Evolutionary conservation across 441 rosid genomes (phyloP), one percentile per base, ranked within the genome.

Genomic region (Omphalea diandra): DNA sequence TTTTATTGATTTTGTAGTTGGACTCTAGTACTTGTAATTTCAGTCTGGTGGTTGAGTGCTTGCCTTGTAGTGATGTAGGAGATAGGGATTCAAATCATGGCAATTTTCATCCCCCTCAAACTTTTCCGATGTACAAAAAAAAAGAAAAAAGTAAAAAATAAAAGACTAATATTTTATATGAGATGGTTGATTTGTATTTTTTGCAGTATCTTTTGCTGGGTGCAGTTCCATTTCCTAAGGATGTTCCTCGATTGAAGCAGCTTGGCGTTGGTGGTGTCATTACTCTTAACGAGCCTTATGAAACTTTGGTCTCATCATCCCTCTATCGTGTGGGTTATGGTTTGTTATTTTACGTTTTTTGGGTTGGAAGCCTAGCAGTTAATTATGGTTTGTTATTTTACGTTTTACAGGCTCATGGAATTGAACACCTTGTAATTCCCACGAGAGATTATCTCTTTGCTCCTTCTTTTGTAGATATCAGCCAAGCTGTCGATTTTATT

Each of bases 391-490:
- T 22, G n/a, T 77, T 22, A 17, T 52, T 31, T 18, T 78, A n/a
- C n/a, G 67, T 54, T 59, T 69, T 63, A 15, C 80, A 92, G 97
- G 91, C 85, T 63, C 71, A 88, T 58, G 89, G 82, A 67, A 92
- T 92, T 82, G 93, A 90, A 31, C 96, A 92, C 72, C 77, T 90
- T 31, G 86, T 88, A 55, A 86, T 88, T 76, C 97, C 96, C 67
- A 88, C 97, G 9, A 85, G 96, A 70, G 97, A 92, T 76, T 92
- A 90, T 80, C 80, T 87, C 14, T 92, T 84, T 81, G 93, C 96
- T 49, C 97, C 97, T 77, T 86, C 89, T 3, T 76, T 81, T 71
- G 72, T 59, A 1, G 91, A 87, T 68, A 87, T 92, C 55, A 76
- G 77, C 50, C 80, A 31, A 70, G 96, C 94, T 40, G 89, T 90